Percentiles rank a stretch among this genome's conserved stretches.
phyloP scores from a whole-genome alignment of 2,329 filamentous ascomycete species.

The Ophiocordyceps camponoti-rufipedis region DNA sequence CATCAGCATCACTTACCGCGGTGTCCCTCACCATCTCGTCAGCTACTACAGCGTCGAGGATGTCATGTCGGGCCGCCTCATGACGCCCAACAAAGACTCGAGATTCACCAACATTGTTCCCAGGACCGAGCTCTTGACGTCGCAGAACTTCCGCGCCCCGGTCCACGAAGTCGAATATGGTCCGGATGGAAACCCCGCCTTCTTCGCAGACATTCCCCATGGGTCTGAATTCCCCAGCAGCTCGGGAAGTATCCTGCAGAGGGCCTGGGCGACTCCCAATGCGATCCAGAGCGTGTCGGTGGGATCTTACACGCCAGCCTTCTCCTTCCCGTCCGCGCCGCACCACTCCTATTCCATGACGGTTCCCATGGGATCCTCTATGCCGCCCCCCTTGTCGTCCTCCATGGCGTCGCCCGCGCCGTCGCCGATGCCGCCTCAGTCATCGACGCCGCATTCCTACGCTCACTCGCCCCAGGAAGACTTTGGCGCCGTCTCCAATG shows the following conservation, averaged over 20 bases:
- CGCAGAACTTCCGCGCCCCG: conserved; percentile 48
- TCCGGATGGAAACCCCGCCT: conserved; percentile 2
- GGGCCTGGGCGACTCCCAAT: conserved; percentile 8
- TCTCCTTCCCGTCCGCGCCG: neutral
- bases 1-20: conserved; percentile 59
- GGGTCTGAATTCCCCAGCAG: conserved; percentile 2
- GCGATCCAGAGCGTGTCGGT: conserved; percentile 4
- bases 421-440: too few species aligned
- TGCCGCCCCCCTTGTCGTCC: neutral
- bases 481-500: too few species aligned
- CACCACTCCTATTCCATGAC: neutral
- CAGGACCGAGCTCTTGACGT: conserved; percentile 36
- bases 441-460: too few species aligned
- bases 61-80: conserved; percentile 43
- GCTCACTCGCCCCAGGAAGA: too few species aligned
- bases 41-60: conserved; percentile 78
- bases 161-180: conserved; percentile 38
- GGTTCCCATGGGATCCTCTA: neutral
- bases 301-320: neutral
- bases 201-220: conserved; percentile 3
- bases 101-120: conserved; percentile 25
- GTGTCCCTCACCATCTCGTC: conserved; percentile 67
- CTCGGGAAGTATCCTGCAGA: conserved; percentile 7
- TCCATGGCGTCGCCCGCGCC: neutral
- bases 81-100: conserved; percentile 34